Evolutionary conservation across 257 asterid genomes (phyloP), one percentile per base, ranked within the genome.

Genomic region (Coffea canephora): DNA sequence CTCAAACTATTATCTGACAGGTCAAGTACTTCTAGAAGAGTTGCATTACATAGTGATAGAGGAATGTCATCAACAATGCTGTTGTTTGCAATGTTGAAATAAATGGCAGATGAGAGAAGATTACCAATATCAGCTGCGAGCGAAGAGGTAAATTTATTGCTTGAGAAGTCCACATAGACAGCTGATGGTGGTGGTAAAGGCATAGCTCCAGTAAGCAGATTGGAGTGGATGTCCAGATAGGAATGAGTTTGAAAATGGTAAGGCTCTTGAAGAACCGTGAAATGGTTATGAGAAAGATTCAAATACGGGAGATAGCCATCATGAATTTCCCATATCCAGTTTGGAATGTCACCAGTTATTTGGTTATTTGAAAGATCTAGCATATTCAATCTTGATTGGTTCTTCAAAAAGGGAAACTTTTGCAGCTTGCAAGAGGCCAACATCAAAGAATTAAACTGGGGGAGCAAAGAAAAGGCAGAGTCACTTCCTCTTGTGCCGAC

Each of bases 161-260:
- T 75, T 0, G 98, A 93, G 75, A 82, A 86, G 59, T 92, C 95
- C 54, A 90, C 45, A 46, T 85, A 89, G 18, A n/a, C 5, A 54
- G 80, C 73, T 6, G 34, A 9, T 25, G 2, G 9, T 11, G 88
- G 85, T 18, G 79, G 84, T 3, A 70, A 0, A n/a, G 90, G 90
- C 15, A 75, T 2, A 50, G 76, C 46, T 0, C 90, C 90, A 0
- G 49, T 77, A 67, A 87, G 87, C 2, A 13, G 78, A 82, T 87
- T 89, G 19, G 76, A 76, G 74, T 79, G 84, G 54, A 88, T 71
- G 79, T 88, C 90, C 27, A 85, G 59, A 34, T 72, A 64, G 6
- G 70, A 70, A 25, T 1, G 0, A 11, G 23, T n/a, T 8, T 78
- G 49, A 11, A 79, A 19, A 1, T 0, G 16, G 82, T 68, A 85